Conservation (phyloP, 2,329 filamentous ascomycete species). For the Cercospora zeina region DNA sequence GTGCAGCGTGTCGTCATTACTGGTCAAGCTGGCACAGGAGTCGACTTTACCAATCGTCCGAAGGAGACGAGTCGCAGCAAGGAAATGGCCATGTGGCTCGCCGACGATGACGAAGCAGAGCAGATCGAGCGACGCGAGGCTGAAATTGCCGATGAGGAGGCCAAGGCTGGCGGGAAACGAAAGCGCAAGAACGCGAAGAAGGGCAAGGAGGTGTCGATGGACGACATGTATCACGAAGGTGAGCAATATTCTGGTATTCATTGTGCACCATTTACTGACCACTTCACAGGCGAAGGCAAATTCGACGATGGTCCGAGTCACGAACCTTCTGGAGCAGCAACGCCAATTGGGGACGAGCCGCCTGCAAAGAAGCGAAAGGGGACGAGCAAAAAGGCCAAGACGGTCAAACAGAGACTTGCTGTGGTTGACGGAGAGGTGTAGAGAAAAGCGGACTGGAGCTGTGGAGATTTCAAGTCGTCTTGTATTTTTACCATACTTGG, state of each 20-base stretch:
- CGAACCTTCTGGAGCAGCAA: slow-evolving; percentile 82
- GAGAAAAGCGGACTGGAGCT: background rate
- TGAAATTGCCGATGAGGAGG: slow-evolving; percentile 70
- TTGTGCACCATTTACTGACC: slow-evolving; percentile 19
- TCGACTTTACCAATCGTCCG: slow-evolving; percentile 84
- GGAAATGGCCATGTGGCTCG: slow-evolving; percentile 98
- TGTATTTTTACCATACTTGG: background rate
- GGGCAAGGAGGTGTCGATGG: slow-evolving; percentile 65
- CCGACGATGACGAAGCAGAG: slow-evolving; percentile 93
- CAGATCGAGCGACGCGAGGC: slow-evolving; percentile 91
- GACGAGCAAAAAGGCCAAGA: slow-evolving; percentile 55
- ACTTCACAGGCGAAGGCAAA: slow-evolving; percentile 77
- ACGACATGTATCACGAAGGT: slow-evolving; percentile 99
- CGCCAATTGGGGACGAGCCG: slow-evolving; percentile 61
- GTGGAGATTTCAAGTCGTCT: background rate
- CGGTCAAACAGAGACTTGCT: slow-evolving; percentile 52
- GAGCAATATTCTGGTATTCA: background rate
- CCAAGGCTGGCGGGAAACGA: slow-evolving; percentile 53
- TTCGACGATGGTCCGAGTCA: slow-evolving; percentile 87
- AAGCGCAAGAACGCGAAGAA: slow-evolving; percentile 61
- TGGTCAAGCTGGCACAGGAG: slow-evolving; percentile 70
- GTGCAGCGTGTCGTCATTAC: slow-evolving; percentile 96
- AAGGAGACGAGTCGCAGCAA: slow-evolving; percentile 94
- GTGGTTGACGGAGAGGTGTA: slow-evolving; percentile 48
- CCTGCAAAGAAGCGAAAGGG: slow-evolving; percentile 59